phyloP scores from a whole-genome alignment of 352 stramenopile genomes.

The Pythium aquatile region DNA sequence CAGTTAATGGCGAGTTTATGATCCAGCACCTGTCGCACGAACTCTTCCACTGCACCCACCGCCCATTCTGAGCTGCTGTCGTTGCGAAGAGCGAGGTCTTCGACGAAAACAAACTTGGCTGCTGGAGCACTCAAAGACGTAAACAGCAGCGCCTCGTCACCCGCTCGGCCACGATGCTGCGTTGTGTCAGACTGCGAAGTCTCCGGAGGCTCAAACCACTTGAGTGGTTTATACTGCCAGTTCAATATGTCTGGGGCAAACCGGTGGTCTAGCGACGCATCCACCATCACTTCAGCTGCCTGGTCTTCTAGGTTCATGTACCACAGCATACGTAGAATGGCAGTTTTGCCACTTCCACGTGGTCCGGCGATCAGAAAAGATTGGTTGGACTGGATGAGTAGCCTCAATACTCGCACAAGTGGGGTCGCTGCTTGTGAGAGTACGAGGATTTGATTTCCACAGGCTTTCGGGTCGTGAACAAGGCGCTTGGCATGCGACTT shows the following conservation, averaged over 20 bases:
- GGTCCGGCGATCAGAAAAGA: slow-evolving; percentile 52
- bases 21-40: slow-evolving; percentile 47
- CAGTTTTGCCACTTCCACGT: slow-evolving; percentile 49
- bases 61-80: neutral
- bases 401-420: slow-evolving; percentile 37
- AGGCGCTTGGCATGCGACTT: slow-evolving; percentile 16
- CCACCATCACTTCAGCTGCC: slow-evolving; percentile 38
- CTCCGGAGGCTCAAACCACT: slow-evolving; percentile 40
- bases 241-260: slow-evolving; percentile 41
- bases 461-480: slow-evolving; percentile 26
- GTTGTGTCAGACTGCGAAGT: neutral
- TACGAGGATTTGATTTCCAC: slow-evolving; percentile 36
- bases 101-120: slow-evolving; percentile 48
- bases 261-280: slow-evolving; percentile 46
- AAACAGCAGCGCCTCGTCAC: slow-evolving; percentile 47
- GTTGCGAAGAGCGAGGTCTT: slow-evolving; percentile 36
- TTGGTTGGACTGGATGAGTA: slow-evolving; percentile 34
- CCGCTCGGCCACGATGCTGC: slow-evolving; percentile 21
- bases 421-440: slow-evolving; percentile 25
- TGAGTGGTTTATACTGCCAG: slow-evolving; percentile 39
- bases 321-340: slow-evolving; percentile 40
- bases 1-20: slow-evolving; percentile 40
- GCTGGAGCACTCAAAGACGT: slow-evolving; percentile 19
- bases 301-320: slow-evolving; percentile 39
- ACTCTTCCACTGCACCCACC: slow-evolving; percentile 31